phyloP scores from a whole-genome alignment of 2,329 filamentous ascomycete genomes.

The Sclerotinia trifoliorum region DNA sequence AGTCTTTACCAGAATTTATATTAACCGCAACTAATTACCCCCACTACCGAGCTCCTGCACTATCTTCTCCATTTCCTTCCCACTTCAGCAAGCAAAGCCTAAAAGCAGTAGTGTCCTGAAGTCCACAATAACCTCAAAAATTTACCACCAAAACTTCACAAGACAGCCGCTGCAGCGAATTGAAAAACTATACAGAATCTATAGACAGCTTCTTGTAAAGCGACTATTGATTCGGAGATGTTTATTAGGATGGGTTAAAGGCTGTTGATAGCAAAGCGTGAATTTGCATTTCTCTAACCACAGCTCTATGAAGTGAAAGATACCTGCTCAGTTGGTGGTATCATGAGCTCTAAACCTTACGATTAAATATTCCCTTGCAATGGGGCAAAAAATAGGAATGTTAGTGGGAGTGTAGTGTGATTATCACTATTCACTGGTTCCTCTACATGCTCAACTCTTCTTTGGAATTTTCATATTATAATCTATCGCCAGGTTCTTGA shows the following conservation, averaged over 20 bases:
- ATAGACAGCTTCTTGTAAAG: not conserved
- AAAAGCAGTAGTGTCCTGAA: not conserved
- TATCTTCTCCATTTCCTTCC: rapidly evolving
- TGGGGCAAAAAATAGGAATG: not conserved
- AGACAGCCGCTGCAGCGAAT: no score
- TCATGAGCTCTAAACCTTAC: not conserved
- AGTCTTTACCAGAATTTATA: no score
- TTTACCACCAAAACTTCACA: not conserved
- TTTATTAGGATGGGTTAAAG: not conserved
- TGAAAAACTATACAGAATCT: not conserved
- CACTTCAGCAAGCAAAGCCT: not conserved
- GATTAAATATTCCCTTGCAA: not conserved
- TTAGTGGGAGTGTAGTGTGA: no score
- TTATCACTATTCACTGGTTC: not conserved
- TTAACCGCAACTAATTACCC: not conserved
- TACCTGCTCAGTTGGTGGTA: not conserved
- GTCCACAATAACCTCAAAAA: no score
- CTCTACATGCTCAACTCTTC: not conserved
- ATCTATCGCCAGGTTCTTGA: not conserved
- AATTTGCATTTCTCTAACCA: not conserved
- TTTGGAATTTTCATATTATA: not conserved
- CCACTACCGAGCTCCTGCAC: not conserved
- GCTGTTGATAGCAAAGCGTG: not conserved
- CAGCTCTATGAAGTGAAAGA: not conserved
- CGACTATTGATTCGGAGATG: not conserved